phyloP scores from a whole-genome alignment of 2,329 filamentous ascomycete genomes.

The Calonectria pauciramosa region DNA sequence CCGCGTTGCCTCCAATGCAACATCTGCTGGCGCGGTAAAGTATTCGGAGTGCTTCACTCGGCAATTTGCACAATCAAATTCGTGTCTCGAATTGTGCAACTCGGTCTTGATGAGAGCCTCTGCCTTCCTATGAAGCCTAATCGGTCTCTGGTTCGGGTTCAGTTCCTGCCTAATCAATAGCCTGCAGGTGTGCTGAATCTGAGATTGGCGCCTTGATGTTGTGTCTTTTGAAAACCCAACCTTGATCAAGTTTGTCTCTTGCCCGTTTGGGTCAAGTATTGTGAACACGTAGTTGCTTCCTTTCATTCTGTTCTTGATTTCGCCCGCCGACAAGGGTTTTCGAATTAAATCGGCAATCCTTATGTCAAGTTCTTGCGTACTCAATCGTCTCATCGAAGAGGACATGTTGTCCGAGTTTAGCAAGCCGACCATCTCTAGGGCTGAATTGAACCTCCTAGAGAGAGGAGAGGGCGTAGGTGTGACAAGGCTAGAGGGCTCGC shows the following conservation, averaged over 20 bases:
- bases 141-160: not conserved
- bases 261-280: not conserved
- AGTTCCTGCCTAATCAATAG: not conserved
- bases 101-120: not conserved
- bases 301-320: not conserved
- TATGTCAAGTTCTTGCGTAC: not conserved
- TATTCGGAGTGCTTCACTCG: not conserved
- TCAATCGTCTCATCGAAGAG: not conserved
- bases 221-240: not conserved
- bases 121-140: not conserved
- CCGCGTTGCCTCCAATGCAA: not conserved
- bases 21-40: not conserved
- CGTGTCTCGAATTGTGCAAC: not conserved
- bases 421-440: not conserved
- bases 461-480: not conserved
- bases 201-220: not conserved
- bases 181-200: not conserved
- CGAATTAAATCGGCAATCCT: not conserved
- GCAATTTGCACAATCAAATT: not conserved
- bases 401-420: not conserved
- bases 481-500: not conserved
- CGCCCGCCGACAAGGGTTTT: not conserved
- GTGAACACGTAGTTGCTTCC: slow-evolving; percentile 12
- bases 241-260: not conserved
- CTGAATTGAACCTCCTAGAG: not conserved